Percentiles rank a stretch among this genome's conserved stretches.
These are phyloP conservation scores for Phylloporus arenicola DNA, from an alignment of 768 basidiomycete genomes.

Conservation along the genomic window DNA sequence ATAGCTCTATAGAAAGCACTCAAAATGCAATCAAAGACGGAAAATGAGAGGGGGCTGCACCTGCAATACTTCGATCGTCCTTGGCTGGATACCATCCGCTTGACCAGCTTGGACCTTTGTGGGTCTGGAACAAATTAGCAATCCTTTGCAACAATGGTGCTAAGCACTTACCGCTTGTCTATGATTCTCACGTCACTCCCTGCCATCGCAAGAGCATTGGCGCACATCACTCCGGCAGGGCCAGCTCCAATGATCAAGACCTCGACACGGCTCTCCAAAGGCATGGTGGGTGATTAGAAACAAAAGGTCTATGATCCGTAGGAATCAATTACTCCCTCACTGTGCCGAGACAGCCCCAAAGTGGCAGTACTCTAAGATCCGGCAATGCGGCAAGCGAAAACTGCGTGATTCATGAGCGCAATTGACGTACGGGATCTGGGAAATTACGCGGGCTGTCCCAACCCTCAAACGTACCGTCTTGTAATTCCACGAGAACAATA, in stretches of 20 bases:
- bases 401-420: too few relatives aligned
- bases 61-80: slow-evolving; percentile 52
- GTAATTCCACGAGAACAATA: too few relatives aligned
- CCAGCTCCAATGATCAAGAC: slow-evolving; percentile 48
- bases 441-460: too few relatives aligned
- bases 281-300: slow-evolving; percentile 10
- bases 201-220: slow-evolving; percentile 44
- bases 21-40: not conserved
- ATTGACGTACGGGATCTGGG: too few relatives aligned
- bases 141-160: not conserved
- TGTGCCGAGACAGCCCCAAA: not conserved
- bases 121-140: slow-evolving; percentile 28
- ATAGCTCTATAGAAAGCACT: slow-evolving; percentile 51
- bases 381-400: not conserved
- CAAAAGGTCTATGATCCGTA: not conserved
- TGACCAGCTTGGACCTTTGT: slow-evolving; percentile 41
- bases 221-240: slow-evolving; percentile 62
- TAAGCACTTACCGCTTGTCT: slow-evolving; percentile 37
- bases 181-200: slow-evolving; percentile 43
- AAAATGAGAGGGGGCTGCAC: slow-evolving; percentile 12
- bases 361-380: not conserved
- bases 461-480: too few relatives aligned
- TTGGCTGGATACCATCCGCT: slow-evolving; percentile 52
- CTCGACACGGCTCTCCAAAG: slow-evolving; percentile 33
- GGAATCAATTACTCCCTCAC: not conserved